Base-by-base conservation (phyloP, 2,329 filamentous ascomycete genomes). In the Botrytis pseudocinerea region DNA sequence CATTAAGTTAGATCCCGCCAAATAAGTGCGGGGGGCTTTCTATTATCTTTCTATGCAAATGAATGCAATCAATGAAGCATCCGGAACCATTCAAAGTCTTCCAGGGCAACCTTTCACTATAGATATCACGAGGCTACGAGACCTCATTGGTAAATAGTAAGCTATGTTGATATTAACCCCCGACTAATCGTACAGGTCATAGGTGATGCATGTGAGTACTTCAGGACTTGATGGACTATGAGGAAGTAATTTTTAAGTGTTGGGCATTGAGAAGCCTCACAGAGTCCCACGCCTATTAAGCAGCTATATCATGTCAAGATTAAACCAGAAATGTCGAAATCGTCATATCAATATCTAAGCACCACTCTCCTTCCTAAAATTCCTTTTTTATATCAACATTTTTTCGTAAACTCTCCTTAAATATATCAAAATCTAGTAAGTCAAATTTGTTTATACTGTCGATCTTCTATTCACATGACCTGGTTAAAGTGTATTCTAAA, bases 1-100 rank as follows among this genome's bases (percentile, higher is more conserved):
- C 63, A 69, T 72, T 18, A 59, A 72, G 70, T 68, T 69, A 72
- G 63, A 42, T 44, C 28, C 32, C 63, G 51, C 57, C n/a, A 61
- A 12, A 40, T 32, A 38, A 61, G n/a, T 61, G 28, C n/a, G 25
- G 32, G n/a, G 63, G 25, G 42, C 44, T 48, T 69, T 62, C 42
- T 60, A 40, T 32, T 44, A 72, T 25, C 63, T 46, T 69, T 72
- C 51, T 62, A 72, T 69, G 51, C 70, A 69, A 38, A 46, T 68
- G 25, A 35, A 59, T 69, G 42, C 22, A 60, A 18, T 46, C 42
- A 40, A 46, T 25, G 40, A 42, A 59, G n/a, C 7, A 25, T 32
- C 57, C 42, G 46, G 22, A 40, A 38, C 70, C 70, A 69, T 42
- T 72, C 51, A 72, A 61, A 68, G 2, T 57, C 20, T 69, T 69